Base-by-base conservation (phyloP, 768 basidiomycete species). In the Leccinum uliginosum region DNA sequence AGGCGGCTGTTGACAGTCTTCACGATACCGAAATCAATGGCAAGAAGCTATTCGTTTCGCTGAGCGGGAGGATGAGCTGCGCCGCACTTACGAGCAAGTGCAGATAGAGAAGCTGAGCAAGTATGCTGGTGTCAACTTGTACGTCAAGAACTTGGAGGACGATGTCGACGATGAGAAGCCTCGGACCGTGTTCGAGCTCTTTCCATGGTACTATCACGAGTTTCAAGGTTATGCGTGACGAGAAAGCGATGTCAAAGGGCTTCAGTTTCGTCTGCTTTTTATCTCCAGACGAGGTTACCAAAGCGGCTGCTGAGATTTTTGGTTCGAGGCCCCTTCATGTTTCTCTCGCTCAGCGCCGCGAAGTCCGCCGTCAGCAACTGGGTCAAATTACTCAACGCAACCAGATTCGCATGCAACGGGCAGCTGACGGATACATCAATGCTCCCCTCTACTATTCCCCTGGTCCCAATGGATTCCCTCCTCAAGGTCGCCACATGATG, bases 181-280 rank as follows among this genome's bases (percentile, higher is more conserved):
- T 67, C 91, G 94, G 59, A 79, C 83, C 63, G 97, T 98, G 75
- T 99, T 99, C 68, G 94, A 98, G 75, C 86, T 93, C 15, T 98
- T 92, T n/a, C n/a, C n/a, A n/a, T 73, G 97, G 97, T 52, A 84
- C 90, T 61, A 94, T 99, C 78, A 99, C 96, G 62, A 96, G 93
- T 71, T 95, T 90, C 83, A 98, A 97, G 80, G 90, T 99, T 72
- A 99, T 99, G 97, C 87, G 90, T 62, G 96, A 98, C 74, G 97
- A 98, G 57, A 96, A 92, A 76, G 83, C 82, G 59, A 85, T 80
- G 51, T 97, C 94, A 11, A 93, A 94, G 73, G 94, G 96, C 65
- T 99, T 99, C 69, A 97, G 97, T 62, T 99, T 99, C 71, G 97
- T 99, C 65, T 99, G 97, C 76, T 99, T 93, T 81, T 93, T 93